Conservation (phyloP, 1,284 basidiomycete genomes). For the Naganishia sp. region DNA sequence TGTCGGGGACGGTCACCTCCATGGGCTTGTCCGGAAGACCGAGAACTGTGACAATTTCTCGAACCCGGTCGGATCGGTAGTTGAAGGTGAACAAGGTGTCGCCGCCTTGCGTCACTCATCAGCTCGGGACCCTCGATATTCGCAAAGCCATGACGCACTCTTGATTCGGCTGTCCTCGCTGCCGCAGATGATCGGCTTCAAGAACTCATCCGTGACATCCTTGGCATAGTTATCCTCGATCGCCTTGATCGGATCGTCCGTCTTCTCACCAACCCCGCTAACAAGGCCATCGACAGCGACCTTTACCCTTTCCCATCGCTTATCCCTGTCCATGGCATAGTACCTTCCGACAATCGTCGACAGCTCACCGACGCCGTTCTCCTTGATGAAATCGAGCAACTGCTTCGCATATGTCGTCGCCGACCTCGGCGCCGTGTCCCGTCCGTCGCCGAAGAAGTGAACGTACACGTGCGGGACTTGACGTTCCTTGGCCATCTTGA, state of each 20-base stretch:
- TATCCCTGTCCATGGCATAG: slow-evolving; percentile 94
- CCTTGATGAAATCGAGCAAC: slow-evolving; percentile 72
- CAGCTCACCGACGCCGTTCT: slow-evolving; percentile 63
- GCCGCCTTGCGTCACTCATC: slow-evolving; percentile 49
- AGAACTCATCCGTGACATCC: slow-evolving; percentile 85
- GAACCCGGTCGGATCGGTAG: slow-evolving; percentile 90
- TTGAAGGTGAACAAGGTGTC: slow-evolving; percentile 93
- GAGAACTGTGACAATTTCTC: slow-evolving; percentile 77
- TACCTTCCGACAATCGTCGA: slow-evolving; percentile 82
- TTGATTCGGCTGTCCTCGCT: slow-evolving; percentile 76
- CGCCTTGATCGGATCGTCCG: slow-evolving; percentile 64
- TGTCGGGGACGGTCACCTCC: slow-evolving; percentile 76
- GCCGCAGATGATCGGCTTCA: slow-evolving; percentile 86
- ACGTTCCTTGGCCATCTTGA: slow-evolving; percentile 80
- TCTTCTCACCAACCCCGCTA: slow-evolving; percentile 68
- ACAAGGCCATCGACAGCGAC: slow-evolving; percentile 80
- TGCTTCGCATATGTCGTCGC: slow-evolving; percentile 71
- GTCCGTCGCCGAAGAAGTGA: slow-evolving; percentile 82
- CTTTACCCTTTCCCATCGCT: slow-evolving; percentile 89
- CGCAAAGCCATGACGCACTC: slow-evolving; percentile 56
- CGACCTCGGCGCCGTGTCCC: slow-evolving; percentile 83
- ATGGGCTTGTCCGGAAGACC: slow-evolving; percentile 78
- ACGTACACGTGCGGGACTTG: slow-evolving; percentile 80
- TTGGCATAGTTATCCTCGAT: slow-evolving; percentile 74
- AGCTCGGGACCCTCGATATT: slow-evolving; percentile 21